phyloP scores from a whole-genome alignment of 2,329 filamentous ascomycete genomes.

The Zymoseptoria passerinii region DNA sequence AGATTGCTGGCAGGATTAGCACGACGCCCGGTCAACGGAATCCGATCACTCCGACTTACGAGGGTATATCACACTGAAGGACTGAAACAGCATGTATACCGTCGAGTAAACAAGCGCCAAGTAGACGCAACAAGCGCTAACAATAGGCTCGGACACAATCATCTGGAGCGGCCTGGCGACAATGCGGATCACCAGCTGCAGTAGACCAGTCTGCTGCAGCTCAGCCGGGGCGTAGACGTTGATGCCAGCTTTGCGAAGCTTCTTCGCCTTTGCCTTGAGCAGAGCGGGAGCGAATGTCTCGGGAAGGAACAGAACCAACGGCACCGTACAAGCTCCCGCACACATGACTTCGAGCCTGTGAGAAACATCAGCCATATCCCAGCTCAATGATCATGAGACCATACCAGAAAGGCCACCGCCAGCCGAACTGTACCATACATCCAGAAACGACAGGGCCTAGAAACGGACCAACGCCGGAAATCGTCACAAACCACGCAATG shows the following conservation, averaged over 20 bases:
- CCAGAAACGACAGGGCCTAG: constrained; percentile 58
- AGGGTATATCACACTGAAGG: constrained; percentile 9
- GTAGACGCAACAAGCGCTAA: constrained; percentile 61
- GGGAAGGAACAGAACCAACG: constrained; percentile 53
- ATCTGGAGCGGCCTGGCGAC: constrained; percentile 61
- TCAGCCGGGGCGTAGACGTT: constrained; percentile 54
- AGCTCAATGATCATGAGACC: constrained; percentile 24
- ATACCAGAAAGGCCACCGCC: constrained; percentile 66
- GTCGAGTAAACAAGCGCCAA: constrained; percentile 53
- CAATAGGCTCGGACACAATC: constrained; percentile 60
- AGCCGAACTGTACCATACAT: constrained; percentile 52
- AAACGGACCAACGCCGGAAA: constrained; percentile 59
- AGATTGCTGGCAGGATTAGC: constrained; percentile 5
- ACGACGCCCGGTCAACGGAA: neutral
- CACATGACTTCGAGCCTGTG: constrained; percentile 45
- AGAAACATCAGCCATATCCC: no score
- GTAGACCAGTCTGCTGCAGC: constrained; percentile 50
- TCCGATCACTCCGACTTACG: neutral
- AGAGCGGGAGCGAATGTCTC: constrained; percentile 42
- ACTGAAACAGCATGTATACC: constrained; percentile 42
- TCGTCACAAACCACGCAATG: constrained; percentile 58
- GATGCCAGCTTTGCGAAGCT: constrained; percentile 38
- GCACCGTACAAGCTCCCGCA: constrained; percentile 50
- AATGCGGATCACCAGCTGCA: constrained; percentile 55
- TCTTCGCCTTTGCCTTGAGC: constrained; percentile 41